Evolutionary conservation across 768 basidiomycete species (phyloP).

Genomic region (Krasilnikovozyma curviuscula): DNA sequence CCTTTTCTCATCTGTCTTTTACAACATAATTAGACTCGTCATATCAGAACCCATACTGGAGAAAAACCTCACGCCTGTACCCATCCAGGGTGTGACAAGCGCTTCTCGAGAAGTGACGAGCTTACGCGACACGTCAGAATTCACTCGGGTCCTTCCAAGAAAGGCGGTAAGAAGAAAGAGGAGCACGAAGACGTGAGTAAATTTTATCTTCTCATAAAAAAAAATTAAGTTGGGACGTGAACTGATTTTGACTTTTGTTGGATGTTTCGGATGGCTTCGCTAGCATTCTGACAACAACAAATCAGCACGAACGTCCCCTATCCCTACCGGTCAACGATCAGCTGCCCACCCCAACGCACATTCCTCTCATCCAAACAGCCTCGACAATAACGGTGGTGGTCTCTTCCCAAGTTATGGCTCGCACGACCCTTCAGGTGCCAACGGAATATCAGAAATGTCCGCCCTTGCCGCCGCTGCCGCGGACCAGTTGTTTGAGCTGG

Average conservation of each 20-base stretch:
- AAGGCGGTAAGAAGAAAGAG: constrained; percentile 22
- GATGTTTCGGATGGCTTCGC: neutral
- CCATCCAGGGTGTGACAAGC: constrained; percentile 87
- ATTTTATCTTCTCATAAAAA: neutral
- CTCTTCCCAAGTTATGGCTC: no score
- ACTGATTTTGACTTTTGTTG: neutral
- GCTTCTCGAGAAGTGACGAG: constrained; percentile 95
- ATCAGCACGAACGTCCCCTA: neutral
- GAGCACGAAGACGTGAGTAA: constrained; percentile 49
- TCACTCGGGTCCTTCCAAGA: constrained; percentile 33
- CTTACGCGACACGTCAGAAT: constrained; percentile 89
- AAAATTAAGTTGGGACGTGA: neutral
- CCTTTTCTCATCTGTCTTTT: neutral
- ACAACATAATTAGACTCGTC: constrained; percentile 50
- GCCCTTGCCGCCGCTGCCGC: constrained; percentile 43
- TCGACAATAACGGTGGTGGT: constrained; percentile 1
- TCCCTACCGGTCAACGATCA: neutral
- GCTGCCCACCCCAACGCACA: neutral
- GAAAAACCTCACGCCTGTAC: constrained; percentile 92
- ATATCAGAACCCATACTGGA: constrained; percentile 94
- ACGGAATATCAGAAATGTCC: constrained; percentile 22
- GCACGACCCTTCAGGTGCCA: constrained; percentile 16
- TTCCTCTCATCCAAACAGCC: constrained; percentile 1
- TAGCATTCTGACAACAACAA: neutral
- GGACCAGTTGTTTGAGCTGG: constrained; percentile 74